These are phyloP conservation scores for barley (Hordeum vulgare) DNA, from an alignment of 176 grass and related monocot species.

Conservation along the genomic window MorexV3_pseudomolecules_assembly NC_058524.1:32501848-32502347, in stretches of 20 bases:
- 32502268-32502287: not conserved
- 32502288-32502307: not conserved
- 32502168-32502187: constrained; percentile 96
- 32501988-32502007: not conserved
- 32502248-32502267: not conserved
- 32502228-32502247: not conserved
- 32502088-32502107: constrained; percentile 54
- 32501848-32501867: constrained; percentile 74
- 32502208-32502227: constrained; percentile 12
- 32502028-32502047: not conserved
- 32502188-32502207: constrained; percentile 2
- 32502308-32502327: constrained; percentile 1
- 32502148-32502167: constrained; percentile 74
- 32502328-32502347: not conserved
- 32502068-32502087: constrained; percentile 17
- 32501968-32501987: constrained; percentile 3
- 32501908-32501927: constrained; percentile 95
- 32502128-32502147: constrained; percentile 72
- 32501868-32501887: constrained; percentile 26
- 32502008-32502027: not conserved
- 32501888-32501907: constrained; percentile 68
- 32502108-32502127: constrained; percentile 95
- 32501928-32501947: constrained; percentile 26
- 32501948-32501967: not conserved
- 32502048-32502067: not conserved